phyloP scores from a whole-genome alignment of 2,329 filamentous ascomycete species.

The Phaeosphaeriaceae sp. region DNA sequence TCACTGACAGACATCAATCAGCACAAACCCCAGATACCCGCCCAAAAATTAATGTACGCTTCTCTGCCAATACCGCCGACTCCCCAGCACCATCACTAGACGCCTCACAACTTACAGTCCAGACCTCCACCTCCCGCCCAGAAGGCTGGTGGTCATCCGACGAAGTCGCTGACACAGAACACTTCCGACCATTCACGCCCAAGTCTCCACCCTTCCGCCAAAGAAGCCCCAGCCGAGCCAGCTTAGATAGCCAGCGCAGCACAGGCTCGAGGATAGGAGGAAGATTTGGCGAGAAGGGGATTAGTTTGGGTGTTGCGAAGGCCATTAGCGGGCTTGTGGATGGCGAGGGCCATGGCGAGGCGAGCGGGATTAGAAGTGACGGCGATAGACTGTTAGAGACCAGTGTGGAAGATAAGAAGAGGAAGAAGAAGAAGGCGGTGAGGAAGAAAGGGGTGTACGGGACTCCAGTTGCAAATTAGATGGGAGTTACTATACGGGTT shows the following conservation, averaged over 20 bases:
- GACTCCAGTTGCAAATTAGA: too few relatives aligned
- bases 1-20: slow-evolving; percentile 15
- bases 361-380: slow-evolving; percentile 21
- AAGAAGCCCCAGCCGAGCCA: slow-evolving; percentile 15
- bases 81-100: slow-evolving; percentile 31
- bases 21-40: slow-evolving; percentile 15
- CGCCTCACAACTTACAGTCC: slow-evolving; percentile 37
- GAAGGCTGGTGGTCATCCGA: slow-evolving; percentile 51
- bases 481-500: too few relatives aligned
- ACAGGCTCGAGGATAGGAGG: slow-evolving; percentile 24
- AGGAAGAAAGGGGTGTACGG: slow-evolving; percentile 5
- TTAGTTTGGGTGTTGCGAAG: slow-evolving; percentile 40
- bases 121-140: slow-evolving; percentile 40
- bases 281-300: slow-evolving; percentile 41
- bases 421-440: slow-evolving; percentile 5
- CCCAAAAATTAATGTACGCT: slow-evolving; percentile 26
- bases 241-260: slow-evolving; percentile 39
- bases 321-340: slow-evolving; percentile 40
- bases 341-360: slow-evolving; percentile 31
- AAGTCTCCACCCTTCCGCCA: slow-evolving; percentile 6
- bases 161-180: slow-evolving; percentile 43
- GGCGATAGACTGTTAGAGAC: slow-evolving; percentile 8
- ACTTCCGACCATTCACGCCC: slow-evolving; percentile 28
- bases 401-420: slow-evolving; percentile 12
- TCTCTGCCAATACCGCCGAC: slow-evolving; percentile 13